These are phyloP conservation scores for Apiospora sp. DNA, from an alignment of 2,329 filamentous ascomycete species.

Conservation along the genomic window DNA sequence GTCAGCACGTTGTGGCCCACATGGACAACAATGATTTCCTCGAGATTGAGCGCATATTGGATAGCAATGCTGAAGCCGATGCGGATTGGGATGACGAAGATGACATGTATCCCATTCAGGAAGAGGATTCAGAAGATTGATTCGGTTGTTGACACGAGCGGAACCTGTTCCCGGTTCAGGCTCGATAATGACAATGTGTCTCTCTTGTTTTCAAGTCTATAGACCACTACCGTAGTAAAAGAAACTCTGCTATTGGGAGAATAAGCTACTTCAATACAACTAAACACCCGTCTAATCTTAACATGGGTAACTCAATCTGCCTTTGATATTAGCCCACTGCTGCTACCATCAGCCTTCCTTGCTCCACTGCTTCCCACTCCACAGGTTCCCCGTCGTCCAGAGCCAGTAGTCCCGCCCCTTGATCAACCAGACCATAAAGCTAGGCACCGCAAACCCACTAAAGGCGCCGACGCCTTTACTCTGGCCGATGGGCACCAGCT, in stretches of 20 bases:
- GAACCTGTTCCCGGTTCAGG: no score
- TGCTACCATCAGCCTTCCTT: slow-evolving; percentile 46
- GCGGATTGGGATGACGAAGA: no score
- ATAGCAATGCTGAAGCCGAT: background rate
- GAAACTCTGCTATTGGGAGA: no score
- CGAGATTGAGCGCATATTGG: background rate
- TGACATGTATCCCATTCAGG: no score
- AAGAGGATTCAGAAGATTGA: no score
- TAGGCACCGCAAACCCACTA: slow-evolving; percentile 52
- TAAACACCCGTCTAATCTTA: no score
- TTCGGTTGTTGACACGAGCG: no score
- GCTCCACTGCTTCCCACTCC: slow-evolving; percentile 60
- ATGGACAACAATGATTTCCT: background rate
- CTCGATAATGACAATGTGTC: no score
- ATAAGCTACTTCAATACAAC: no score
- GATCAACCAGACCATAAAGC: slow-evolving; percentile 55
- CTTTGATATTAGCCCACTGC: background rate
- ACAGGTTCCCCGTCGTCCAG: slow-evolving; percentile 55
- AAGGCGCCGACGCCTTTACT: slow-evolving; percentile 53
- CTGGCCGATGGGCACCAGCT: slow-evolving; percentile 56
- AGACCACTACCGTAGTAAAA: no score
- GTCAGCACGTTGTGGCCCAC: background rate
- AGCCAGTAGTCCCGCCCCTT: slow-evolving; percentile 62
- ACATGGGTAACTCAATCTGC: no score
- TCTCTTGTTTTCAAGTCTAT: no score